Evolutionary conservation across 352 stramenopile genomes (phyloP).

Genomic region (Pythium volutum): DNA sequence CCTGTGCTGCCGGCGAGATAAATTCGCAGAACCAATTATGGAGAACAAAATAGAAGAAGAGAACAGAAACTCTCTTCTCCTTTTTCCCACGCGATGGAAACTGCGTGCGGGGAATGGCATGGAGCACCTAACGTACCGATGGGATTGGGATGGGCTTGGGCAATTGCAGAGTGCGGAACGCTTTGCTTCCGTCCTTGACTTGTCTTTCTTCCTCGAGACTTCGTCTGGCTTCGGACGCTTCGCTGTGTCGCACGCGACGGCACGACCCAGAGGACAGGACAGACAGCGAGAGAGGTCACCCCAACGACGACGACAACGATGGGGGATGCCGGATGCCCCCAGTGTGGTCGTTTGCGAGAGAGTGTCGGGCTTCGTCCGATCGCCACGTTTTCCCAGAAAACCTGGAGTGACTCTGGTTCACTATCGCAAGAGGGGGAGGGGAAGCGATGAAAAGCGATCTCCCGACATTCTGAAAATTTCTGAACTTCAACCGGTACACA

Average conservation of each 20-base stretch:
- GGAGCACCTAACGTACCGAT: neutral
- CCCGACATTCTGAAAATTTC: constrained; percentile 21
- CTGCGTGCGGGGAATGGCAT: neutral
- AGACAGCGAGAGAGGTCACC: neutral
- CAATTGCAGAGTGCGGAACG: constrained; percentile 5
- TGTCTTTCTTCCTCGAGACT: neutral
- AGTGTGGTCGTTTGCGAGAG: constrained; percentile 4
- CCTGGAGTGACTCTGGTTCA: constrained; percentile 9
- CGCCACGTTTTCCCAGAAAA: constrained; percentile 18
- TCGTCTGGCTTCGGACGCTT: constrained; percentile 2
- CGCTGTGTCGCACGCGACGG: constrained; percentile 13
- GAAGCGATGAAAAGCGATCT: constrained; percentile 13
- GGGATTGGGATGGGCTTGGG: neutral
- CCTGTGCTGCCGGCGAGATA: neutral
- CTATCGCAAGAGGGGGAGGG: constrained; percentile 1
- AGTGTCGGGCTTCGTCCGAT: constrained; percentile 16
- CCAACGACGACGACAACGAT: constrained; percentile 5
- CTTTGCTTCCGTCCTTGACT: neutral
- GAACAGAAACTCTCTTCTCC: neutral
- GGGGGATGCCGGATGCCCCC: neutral
- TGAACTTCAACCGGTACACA: constrained; percentile 19
- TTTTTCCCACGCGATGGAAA: neutral
- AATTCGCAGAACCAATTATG: neutral
- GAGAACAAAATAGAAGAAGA: neutral
- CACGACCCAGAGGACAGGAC: constrained; percentile 15